Percentiles rank a stretch among this genome's conserved stretches.
Conservation (phyloP, 345 rosid genomes). For the Linum trigynum region DNA sequence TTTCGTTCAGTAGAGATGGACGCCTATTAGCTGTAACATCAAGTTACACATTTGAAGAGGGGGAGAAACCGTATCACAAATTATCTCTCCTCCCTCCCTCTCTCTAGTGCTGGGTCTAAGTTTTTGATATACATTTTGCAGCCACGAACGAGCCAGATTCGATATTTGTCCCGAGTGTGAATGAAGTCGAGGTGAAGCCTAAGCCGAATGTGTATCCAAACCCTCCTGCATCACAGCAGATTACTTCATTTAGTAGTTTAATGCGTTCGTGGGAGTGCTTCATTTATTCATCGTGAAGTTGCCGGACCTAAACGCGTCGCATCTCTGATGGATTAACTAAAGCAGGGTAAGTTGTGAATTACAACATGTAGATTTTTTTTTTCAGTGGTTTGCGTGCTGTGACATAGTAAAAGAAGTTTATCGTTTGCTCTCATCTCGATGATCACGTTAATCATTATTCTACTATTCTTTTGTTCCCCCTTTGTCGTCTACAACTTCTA, state of each 20-base stretch:
- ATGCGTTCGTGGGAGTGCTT: constrained; percentile 5
- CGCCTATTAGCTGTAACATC: constrained; percentile 92
- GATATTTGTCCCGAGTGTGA: constrained; percentile 69
- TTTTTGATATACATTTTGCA: constrained; percentile 24
- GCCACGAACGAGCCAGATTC: constrained; percentile 94
- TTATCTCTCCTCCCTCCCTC: neutral
- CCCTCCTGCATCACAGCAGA: constrained; percentile 38
- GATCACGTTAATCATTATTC: neutral
- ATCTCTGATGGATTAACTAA: neutral
- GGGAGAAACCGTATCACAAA: constrained; percentile 59
- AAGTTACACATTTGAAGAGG: constrained; percentile 95
- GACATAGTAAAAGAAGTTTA: neutral
- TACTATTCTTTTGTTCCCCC: too few relatives aligned
- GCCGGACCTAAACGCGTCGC: neutral
- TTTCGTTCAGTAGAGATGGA: constrained; percentile 94
- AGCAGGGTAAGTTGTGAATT: neutral
- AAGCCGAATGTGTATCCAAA: constrained; percentile 79
- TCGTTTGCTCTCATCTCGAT: neutral
- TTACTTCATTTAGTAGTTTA: neutral
- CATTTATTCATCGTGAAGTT: constrained; percentile 15
- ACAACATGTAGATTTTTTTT: neutral
- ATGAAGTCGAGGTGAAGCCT: constrained; percentile 94
- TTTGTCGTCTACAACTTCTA: too few relatives aligned
- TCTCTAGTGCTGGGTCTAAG: neutral
- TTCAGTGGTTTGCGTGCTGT: neutral